These are phyloP conservation scores for Aphanoascus verrucosus DNA, from an alignment of 2,329 filamentous ascomycete genomes.

Conservation along the genomic window DNA sequence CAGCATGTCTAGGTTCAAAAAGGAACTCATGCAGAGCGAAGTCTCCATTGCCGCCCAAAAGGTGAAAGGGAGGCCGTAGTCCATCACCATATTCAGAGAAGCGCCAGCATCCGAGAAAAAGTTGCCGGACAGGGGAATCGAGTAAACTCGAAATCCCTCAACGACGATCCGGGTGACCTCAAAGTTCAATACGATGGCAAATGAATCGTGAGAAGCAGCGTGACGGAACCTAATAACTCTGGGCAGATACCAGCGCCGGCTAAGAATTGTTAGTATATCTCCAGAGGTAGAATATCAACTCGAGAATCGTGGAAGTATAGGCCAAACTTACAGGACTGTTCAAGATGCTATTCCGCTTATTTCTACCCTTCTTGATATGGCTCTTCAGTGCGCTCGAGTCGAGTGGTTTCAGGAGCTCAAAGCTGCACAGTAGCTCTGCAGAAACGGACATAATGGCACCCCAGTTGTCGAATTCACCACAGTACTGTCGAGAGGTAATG, in stretches of 20 bases:
- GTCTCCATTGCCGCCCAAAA: neutral
- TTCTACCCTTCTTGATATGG: conserved; percentile 96
- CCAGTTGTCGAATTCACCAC: conserved; percentile 98
- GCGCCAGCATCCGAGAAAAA: neutral
- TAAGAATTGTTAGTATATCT: conserved; percentile 17
- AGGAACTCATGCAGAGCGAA: too few species aligned
- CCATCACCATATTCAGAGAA: neutral
- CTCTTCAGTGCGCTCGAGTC: conserved; percentile 95
- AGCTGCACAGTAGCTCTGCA: conserved; percentile 84
- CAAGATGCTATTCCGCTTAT: conserved; percentile 86
- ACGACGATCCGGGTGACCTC: neutral
- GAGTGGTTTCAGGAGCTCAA: conserved; percentile 89
- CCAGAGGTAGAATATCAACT: conserved; percentile 14
- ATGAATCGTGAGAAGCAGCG: neutral
- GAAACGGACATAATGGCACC: conserved; percentile 98
- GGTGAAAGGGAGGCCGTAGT: neutral
- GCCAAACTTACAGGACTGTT: conserved; percentile 75
- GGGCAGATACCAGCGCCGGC: conserved; percentile 37
- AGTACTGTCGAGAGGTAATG: conserved; percentile 56
- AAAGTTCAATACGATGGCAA: neutral
- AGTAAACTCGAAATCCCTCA: neutral
- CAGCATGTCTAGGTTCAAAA: too few species aligned
- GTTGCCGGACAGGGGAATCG: neutral
- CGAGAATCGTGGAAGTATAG: conserved; percentile 5
- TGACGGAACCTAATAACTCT: conserved; percentile 30